Evolutionary conservation across 169 alveolate species (phyloP).

Genomic region (Babesia ovata): DNA sequence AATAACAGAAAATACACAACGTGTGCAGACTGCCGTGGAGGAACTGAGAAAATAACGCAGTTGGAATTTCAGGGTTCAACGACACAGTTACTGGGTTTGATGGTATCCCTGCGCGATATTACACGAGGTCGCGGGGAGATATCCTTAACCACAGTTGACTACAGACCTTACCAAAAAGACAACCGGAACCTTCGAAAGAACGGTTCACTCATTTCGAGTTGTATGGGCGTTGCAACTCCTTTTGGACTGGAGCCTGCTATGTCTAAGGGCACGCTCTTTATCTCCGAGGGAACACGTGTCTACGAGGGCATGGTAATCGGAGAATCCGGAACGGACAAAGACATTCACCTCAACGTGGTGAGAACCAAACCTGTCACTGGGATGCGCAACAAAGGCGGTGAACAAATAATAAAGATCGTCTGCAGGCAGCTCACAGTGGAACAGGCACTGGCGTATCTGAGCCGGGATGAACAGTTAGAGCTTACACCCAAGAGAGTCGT

Average conservation of each 20-base stretch:
- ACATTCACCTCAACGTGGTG: slow-evolving; percentile 83
- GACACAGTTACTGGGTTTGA: slow-evolving; percentile 77
- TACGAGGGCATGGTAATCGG: slow-evolving; percentile 89
- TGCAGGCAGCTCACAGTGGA: slow-evolving; percentile 81
- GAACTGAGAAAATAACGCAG: slow-evolving; percentile 39
- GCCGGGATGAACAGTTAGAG: slow-evolving; percentile 91
- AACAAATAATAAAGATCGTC: slow-evolving; percentile 75
- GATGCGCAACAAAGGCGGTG: slow-evolving; percentile 83
- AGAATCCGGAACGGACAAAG: slow-evolving; percentile 79
- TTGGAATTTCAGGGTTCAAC: slow-evolving; percentile 66
- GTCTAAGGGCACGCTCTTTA: slow-evolving; percentile 84
- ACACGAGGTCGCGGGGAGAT: slow-evolving; percentile 86
- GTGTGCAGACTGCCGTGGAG: slow-evolving; percentile 48
- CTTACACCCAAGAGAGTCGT: slow-evolving; percentile 91
- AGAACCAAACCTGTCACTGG: slow-evolving; percentile 84
- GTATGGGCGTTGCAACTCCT: slow-evolving; percentile 84
- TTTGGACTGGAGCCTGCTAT: slow-evolving; percentile 86
- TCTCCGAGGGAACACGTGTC: slow-evolving; percentile 82
- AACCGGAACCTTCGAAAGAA: slow-evolving; percentile 71
- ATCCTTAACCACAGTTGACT: slow-evolving; percentile 79
- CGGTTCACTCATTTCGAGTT: slow-evolving; percentile 85
- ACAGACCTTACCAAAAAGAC: slow-evolving; percentile 74
- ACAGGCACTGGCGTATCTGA: slow-evolving; percentile 86
- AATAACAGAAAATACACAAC: neutral
- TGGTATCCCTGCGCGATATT: slow-evolving; percentile 77